Evolutionary conservation across 768 basidiomycete genomes (phyloP).

Genomic region (Lactarius quietus): DNA sequence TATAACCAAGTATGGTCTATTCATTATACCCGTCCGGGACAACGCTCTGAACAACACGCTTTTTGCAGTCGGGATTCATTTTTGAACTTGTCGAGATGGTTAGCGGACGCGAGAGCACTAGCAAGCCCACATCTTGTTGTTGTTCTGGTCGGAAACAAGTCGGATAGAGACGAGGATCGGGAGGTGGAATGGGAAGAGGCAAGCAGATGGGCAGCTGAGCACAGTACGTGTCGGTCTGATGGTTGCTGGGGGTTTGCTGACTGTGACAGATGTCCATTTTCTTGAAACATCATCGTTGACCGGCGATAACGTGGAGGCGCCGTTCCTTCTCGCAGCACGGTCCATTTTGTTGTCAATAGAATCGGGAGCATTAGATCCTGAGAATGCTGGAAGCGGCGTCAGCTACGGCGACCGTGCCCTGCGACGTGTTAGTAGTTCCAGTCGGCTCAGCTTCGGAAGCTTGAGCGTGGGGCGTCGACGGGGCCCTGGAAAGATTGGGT

Average conservation of each 20-base stretch:
- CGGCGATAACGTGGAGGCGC: conserved; percentile 92
- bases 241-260: conserved; percentile 9
- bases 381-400: conserved; percentile 92
- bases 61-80: conserved; percentile 79
- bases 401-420: conserved; percentile 95
- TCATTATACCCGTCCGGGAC: not conserved
- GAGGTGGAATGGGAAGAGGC: conserved; percentile 97
- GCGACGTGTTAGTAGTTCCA: conserved; percentile 87
- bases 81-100: conserved; percentile 78
- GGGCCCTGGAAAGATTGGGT: conserved; percentile 53
- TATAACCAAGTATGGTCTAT: conserved; percentile 70
- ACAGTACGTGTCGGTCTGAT: conserved; percentile 50
- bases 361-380: conserved; percentile 86
- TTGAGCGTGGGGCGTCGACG: conserved; percentile 64
- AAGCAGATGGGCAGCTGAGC: conserved; percentile 92
- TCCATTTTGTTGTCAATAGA: conserved; percentile 89
- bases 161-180: conserved; percentile 89
- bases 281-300: conserved; percentile 89
- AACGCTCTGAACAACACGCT: conserved; percentile 22
- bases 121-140: conserved; percentile 89
- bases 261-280: conserved; percentile 75
- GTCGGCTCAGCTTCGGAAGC: conserved; percentile 82
- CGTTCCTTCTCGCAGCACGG: conserved; percentile 83
- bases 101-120: conserved; percentile 88
- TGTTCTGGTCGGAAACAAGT: conserved; percentile 93